Conservation (phyloP, 129 eudicot species). For the Centella asiatica region DNA sequence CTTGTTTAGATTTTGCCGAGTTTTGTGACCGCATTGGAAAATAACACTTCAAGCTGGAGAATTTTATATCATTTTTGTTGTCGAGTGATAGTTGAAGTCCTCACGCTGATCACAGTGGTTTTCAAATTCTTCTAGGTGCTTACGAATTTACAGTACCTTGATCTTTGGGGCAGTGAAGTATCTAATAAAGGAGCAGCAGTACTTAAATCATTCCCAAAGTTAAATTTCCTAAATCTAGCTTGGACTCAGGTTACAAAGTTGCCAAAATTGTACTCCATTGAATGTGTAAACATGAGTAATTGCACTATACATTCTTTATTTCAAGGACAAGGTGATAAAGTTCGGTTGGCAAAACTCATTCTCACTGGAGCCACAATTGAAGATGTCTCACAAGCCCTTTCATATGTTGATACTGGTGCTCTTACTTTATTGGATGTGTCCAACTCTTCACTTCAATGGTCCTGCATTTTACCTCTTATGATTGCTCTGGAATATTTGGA, state of each 20-base stretch:
- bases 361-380: slow-evolving; percentile 48
- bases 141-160: slow-evolving; percentile 66
- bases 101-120: neutral
- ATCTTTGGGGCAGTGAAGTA: slow-evolving; percentile 86
- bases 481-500: slow-evolving; percentile 49
- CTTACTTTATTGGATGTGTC: slow-evolving; percentile 57
- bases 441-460: slow-evolving; percentile 39
- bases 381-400: slow-evolving; percentile 42
- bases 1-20: neutral
- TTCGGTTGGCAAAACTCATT: slow-evolving; percentile 39
- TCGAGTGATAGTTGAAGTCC: neutral
- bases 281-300: slow-evolving; percentile 72
- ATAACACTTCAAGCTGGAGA: neutral
- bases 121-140: slow-evolving; percentile 39
- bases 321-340: slow-evolving; percentile 44
- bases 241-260: slow-evolving; percentile 73
- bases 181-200: slow-evolving; percentile 47
- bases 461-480: slow-evolving; percentile 47
- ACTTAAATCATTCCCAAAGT: slow-evolving; percentile 42
- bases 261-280: slow-evolving; percentile 46
- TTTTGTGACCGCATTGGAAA: neutral
- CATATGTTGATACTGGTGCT: slow-evolving; percentile 36
- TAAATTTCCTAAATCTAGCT: slow-evolving; percentile 61
- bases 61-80: neutral
- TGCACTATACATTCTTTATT: slow-evolving; percentile 58